These are phyloP conservation scores for Aureobasidium uvarum DNA, from an alignment of 2,329 filamentous ascomycete genomes.

Conservation along the genomic window DNA sequence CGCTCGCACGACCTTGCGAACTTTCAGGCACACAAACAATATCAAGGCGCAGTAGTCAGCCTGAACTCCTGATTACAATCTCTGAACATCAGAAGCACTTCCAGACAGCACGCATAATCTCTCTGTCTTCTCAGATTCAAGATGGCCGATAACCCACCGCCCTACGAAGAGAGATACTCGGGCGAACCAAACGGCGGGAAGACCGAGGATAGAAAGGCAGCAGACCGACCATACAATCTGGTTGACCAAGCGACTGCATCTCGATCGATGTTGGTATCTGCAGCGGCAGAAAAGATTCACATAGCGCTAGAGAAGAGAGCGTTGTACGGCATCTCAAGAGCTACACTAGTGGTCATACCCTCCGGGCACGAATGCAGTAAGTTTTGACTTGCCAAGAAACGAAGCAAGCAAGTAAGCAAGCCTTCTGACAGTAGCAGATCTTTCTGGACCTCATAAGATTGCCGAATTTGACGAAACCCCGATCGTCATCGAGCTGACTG, in stretches of 20 bases:
- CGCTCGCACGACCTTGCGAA: not conserved
- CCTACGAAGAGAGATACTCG: constrained; percentile 35
- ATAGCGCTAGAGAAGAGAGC: constrained; percentile 30
- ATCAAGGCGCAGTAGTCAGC: not conserved
- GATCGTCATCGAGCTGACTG: constrained; percentile 35
- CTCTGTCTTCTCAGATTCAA: not conserved
- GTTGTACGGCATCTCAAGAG: constrained; percentile 34
- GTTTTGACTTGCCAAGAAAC: not conserved
- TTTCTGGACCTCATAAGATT: constrained; percentile 21
- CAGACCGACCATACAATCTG: constrained; percentile 33
- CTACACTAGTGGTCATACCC: constrained; percentile 36
- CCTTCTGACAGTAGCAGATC: constrained; percentile 16
- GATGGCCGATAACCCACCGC: constrained; percentile 31
- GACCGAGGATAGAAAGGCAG: constrained; percentile 18
- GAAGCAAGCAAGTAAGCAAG: not conserved
- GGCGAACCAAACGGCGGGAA: constrained; percentile 3
- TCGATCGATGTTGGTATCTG: constrained; percentile 37
- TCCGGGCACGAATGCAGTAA: constrained; percentile 36
- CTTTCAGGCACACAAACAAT: not conserved
- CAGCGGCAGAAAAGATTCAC: constrained; percentile 30
- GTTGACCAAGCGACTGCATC: constrained; percentile 36
- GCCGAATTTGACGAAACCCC: constrained; percentile 25
- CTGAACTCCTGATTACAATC: not conserved
- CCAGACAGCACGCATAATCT: not conserved
- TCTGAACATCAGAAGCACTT: not conserved